Evolutionary conservation across 176 grass and related monocot genomes (phyloP), one percentile per base, ranked within the genome.

Genomic region (Oryza meyeriana): DNA sequence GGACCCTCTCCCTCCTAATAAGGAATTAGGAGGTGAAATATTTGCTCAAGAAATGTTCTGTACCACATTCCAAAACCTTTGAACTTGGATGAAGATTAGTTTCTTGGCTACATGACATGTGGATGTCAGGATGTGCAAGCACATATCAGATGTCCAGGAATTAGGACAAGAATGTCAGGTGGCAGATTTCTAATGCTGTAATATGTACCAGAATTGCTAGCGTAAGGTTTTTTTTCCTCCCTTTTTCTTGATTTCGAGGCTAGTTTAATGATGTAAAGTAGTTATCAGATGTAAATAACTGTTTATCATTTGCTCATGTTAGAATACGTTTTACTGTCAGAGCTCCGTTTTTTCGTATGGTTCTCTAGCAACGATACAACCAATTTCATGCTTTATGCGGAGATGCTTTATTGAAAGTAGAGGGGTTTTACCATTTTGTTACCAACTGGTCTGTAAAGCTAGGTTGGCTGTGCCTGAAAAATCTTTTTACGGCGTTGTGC

Each of bases 191-290:
- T 31, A 26, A 44, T 31, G 41, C 40, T 67, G 61, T 27, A 18
- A 74, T n/a, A 13, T 66, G 39, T 69, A 27, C 26, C 29, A n/a
- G 24, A 28, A 64, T 34, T 79, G 24, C 28, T 61, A 61, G 2
- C 24, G n/a, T 27, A 48, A 5, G 62, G 55, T 58, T 58, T 1
- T 8, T 22, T 8, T 58, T 24, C 8, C 6, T 57, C 20, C 14
- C 1, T n/a, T 75, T 28, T 81, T 27, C 6, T 18, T 29, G 47
- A 61, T 47, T 48, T 48, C 28, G 48, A 82, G 4, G 36, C 20
- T 64, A 68, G 36, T 82, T 79, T 85, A 35, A 2, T 39, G 62
- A 29, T 71, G 58, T 66, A 42, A 80, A 73, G 20, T 5, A 72
- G 2, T 42, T 61, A 22, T 52, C 74, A 41, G 14, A 8, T 84